A percentile compares a stretch with the other conserved stretches of the same genome.
Evolutionary conservation across 2,329 filamentous ascomycete genomes (phyloP).

Genomic region (Aspergillus bombycis): DNA sequence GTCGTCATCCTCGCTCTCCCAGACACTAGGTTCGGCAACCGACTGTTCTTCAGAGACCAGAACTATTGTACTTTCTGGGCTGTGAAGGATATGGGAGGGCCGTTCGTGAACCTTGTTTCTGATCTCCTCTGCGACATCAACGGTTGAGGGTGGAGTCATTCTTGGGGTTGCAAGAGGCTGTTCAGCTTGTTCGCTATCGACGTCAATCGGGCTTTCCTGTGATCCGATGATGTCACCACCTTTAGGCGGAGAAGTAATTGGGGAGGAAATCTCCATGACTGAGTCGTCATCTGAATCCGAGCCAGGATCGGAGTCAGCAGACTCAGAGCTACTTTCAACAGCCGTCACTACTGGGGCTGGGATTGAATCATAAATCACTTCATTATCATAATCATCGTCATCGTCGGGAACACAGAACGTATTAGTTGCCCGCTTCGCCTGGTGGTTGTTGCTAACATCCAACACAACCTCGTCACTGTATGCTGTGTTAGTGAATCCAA

Average conservation of each 20-base stretch:
- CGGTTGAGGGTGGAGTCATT: conserved; percentile 24
- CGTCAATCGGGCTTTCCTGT: conserved; percentile 19
- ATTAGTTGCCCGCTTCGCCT: conserved; percentile 31
- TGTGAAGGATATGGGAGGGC: conserved; percentile 7
- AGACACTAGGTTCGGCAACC: conserved; percentile 1
- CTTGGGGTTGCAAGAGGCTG: conserved; percentile 27
- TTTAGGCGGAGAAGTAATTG: conserved; percentile 27
- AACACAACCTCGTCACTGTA: conserved; percentile 11
- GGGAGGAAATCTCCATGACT: conserved; percentile 26
- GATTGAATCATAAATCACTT: conserved; percentile 10
- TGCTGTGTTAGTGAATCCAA: conserved; percentile 14
- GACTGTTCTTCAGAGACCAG: conserved; percentile 10
- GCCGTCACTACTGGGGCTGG: conserved; percentile 8
- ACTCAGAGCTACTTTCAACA: conserved; percentile 13
- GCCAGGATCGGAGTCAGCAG: conserved; percentile 14
- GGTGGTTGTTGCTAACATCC: background rate
- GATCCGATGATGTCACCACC: conserved; percentile 13
- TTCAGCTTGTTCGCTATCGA: conserved; percentile 18
- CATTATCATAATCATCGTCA: conserved; percentile 39
- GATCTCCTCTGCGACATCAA: conserved; percentile 1
- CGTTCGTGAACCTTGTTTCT: conserved; percentile 7
- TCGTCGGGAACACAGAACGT: conserved; percentile 47
- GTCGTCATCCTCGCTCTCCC: conserved; percentile 12
- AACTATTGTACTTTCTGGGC: conserved; percentile 9
- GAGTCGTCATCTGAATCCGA: conserved; percentile 26